These are phyloP conservation scores for Camellia granthamiana DNA, from an alignment of 148 eudicot genomes.

Conservation along the genomic window DNA sequence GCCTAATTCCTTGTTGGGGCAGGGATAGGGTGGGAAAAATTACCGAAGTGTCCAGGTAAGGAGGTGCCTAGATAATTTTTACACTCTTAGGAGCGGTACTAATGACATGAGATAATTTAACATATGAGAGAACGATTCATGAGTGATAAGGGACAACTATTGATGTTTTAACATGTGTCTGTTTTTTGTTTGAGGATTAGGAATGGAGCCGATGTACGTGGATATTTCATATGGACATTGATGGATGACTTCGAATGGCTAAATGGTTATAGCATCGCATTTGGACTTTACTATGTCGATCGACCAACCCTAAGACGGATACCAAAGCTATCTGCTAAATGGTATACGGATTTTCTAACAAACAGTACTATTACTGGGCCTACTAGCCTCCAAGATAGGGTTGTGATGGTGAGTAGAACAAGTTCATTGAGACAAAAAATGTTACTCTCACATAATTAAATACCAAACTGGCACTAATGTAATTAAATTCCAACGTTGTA, in stretches of 20 bases:
- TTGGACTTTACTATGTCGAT: slow-evolving; percentile 25
- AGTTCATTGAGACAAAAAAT: background rate
- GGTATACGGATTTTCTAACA: slow-evolving; percentile 19
- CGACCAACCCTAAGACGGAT: slow-evolving; percentile 20
- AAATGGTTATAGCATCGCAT: slow-evolving; percentile 10
- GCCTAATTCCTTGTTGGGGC: too few relatives aligned
- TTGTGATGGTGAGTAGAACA: background rate
- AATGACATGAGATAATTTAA: too few relatives aligned
- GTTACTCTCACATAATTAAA: background rate
- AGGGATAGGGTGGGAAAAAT: too few relatives aligned
- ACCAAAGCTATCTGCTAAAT: slow-evolving; percentile 24
- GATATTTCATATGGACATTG: slow-evolving; percentile 26
- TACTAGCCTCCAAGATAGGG: background rate
- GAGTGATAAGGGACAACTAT: too few relatives aligned
- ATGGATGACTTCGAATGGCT: slow-evolving; percentile 29
- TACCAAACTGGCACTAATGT: too few relatives aligned
- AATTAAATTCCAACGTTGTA: too few relatives aligned
- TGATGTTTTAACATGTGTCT: too few relatives aligned
- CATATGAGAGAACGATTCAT: too few relatives aligned
- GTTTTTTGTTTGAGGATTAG: background rate
- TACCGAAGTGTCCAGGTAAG: too few relatives aligned
- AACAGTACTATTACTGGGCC: background rate
- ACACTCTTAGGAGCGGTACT: too few relatives aligned
- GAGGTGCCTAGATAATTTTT: too few relatives aligned
- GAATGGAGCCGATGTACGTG: slow-evolving; percentile 47